Percentiles rank a stretch among this genome's conserved stretches.
phyloP scores from a whole-genome alignment of 768 basidiomycete genomes.

The Tricholoma terreum region DNA sequence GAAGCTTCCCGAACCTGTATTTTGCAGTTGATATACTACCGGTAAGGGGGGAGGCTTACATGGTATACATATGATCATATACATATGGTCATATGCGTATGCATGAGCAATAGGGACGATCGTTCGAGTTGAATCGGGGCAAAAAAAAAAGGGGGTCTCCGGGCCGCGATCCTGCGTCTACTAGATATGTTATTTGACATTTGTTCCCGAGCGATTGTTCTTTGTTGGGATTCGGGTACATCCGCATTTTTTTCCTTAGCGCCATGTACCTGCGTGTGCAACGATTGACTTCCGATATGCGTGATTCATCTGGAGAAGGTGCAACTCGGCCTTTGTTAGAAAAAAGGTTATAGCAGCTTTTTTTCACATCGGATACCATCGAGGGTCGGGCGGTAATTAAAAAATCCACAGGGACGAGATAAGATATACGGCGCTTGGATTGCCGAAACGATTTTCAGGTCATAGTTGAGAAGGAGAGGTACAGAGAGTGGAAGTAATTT shows the following conservation, averaged over 20 bases:
- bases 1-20: not conserved
- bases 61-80: too few relatives aligned
- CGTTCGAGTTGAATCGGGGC: not conserved
- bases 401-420: not conserved
- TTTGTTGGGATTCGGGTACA: not conserved
- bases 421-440: not conserved
- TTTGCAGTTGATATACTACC: not conserved
- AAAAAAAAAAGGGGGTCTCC: not conserved
- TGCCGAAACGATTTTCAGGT: not conserved
- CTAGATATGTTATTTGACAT: not conserved
- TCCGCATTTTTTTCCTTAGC: not conserved
- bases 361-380: not conserved
- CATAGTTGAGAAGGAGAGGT: not conserved
- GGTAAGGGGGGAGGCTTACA: too few relatives aligned
- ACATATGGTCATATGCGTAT: not conserved
- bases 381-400: not conserved
- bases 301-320: not conserved
- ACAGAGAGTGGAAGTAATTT: not conserved
- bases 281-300: not conserved
- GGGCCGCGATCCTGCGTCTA: not conserved
- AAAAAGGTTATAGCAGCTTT: not conserved
- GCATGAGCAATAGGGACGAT: not conserved
- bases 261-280: not conserved
- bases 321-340: not conserved
- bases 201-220: too few relatives aligned